Conservation (phyloP, 2,329 filamentous ascomycete species). For the Purpureocillium lavendulum region DNA sequence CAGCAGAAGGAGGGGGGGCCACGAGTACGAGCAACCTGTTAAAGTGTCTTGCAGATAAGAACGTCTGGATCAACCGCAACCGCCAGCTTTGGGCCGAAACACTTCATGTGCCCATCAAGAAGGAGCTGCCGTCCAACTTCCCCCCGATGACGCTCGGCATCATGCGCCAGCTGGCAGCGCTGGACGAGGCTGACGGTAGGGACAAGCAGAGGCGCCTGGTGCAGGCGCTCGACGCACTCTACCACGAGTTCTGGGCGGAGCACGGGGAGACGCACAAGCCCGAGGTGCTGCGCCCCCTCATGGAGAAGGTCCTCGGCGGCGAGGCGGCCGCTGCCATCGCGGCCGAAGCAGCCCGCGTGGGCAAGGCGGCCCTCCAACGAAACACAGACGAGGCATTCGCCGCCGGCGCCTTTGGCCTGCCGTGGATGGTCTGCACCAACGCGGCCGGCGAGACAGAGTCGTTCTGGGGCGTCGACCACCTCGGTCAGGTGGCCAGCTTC, state of each 20-base stretch:
- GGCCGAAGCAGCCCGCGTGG: constrained; percentile 14
- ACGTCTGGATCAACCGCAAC: constrained; percentile 22
- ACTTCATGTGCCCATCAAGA: constrained; percentile 25
- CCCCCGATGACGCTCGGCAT: constrained; percentile 24
- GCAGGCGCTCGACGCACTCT: constrained; percentile 23
- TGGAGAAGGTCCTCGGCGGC: constrained; percentile 16
- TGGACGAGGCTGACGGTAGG: constrained; percentile 13
- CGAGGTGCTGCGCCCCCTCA: constrained; percentile 16
- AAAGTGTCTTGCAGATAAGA: constrained; percentile 22
- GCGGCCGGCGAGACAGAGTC: constrained; percentile 19
- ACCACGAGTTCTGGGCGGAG: constrained; percentile 21
- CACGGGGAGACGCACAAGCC: constrained; percentile 17
- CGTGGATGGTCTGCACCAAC: constrained; percentile 28
- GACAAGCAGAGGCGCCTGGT: constrained; percentile 12
- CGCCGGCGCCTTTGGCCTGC: constrained; percentile 27
- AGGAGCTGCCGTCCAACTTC: constrained; percentile 21
- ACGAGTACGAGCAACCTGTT: no score
- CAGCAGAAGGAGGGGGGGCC: no score
- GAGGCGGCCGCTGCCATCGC: constrained; percentile 18
- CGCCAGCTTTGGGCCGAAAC: constrained; percentile 24
- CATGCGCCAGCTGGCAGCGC: constrained; percentile 23
- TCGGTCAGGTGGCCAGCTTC: constrained; percentile 26
- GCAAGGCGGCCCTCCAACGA: constrained; percentile 18
- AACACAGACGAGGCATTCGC: constrained; percentile 28
- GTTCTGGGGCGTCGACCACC: constrained; percentile 31